Percentiles rank a stretch among this genome's conserved stretches.
These are phyloP conservation scores for Hymenotorrendiella dingleyae DNA, from an alignment of 2,329 filamentous ascomycete species.

Conservation along the genomic window DNA sequence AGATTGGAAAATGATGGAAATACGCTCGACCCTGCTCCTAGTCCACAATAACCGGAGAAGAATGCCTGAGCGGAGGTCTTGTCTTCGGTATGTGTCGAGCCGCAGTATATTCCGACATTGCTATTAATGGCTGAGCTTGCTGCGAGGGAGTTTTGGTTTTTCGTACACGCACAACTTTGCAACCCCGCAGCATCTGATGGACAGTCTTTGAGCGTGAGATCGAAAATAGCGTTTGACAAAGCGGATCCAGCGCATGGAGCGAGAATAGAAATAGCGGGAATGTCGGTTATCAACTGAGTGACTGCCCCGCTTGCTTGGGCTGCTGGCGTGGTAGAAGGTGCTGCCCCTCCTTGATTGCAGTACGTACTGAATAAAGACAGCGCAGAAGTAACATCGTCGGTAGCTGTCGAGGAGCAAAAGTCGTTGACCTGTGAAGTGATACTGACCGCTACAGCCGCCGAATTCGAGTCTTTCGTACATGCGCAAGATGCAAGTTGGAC, in stretches of 20 bases:
- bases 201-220: constrained; percentile 30
- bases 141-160: constrained; percentile 41
- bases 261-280: constrained; percentile 38
- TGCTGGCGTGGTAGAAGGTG: background rate
- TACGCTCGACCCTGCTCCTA: constrained; percentile 42
- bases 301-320: constrained; percentile 7
- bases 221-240: constrained; percentile 34
- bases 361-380: constrained; percentile 10
- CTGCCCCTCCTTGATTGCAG: constrained; percentile 12
- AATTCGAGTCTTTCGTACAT: constrained; percentile 14
- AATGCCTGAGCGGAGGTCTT: constrained; percentile 44
- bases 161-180: constrained; percentile 47
- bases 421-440: constrained; percentile 8
- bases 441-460: constrained; percentile 4
- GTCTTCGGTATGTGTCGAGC: constrained; percentile 39
- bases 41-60: constrained; percentile 46
- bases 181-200: constrained; percentile 36
- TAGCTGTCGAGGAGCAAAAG: constrained; percentile 11
- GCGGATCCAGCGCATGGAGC: constrained; percentile 39
- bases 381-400: constrained; percentile 13
- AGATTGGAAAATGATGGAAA: constrained; percentile 42
- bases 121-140: constrained; percentile 40
- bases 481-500: constrained; percentile 43
- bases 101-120: constrained; percentile 39
- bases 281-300: constrained; percentile 42